phyloP scores from a whole-genome alignment of 192 early-diverging fungal genomes.

The Umbelopsis vinacea region DNA sequence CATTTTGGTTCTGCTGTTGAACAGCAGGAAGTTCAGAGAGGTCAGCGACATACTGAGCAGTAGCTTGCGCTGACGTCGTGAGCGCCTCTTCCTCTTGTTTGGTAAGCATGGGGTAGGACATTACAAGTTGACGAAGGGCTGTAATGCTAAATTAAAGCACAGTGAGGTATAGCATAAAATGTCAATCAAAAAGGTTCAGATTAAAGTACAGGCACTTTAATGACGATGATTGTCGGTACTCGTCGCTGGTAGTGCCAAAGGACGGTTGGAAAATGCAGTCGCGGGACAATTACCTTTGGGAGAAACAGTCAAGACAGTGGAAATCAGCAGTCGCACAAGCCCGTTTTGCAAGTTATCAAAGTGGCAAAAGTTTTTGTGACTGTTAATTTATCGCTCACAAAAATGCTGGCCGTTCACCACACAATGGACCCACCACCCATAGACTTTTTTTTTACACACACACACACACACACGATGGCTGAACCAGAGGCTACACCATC shows the following conservation, averaged over 20 bases:
- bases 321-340: constrained; percentile 22
- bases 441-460: too few relatives aligned
- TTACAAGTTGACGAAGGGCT: neutral
- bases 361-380: constrained; percentile 25
- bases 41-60: constrained; percentile 10
- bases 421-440: too few relatives aligned
- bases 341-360: neutral
- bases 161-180: neutral
- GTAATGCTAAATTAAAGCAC: too few relatives aligned
- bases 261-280: neutral
- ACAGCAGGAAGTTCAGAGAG: constrained; percentile 3
- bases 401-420: too few relatives aligned
- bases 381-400: neutral
- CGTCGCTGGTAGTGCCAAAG: neutral
- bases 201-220: too few relatives aligned
- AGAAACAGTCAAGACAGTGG: constrained; percentile 1
- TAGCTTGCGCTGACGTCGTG: constrained; percentile 7
- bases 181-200: neutral
- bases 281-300: constrained; percentile 4
- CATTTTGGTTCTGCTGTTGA: neutral
- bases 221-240: neutral
- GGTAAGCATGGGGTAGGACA: constrained; percentile 17
- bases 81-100: constrained; percentile 12
- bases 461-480: neutral
- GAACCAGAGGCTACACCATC: constrained; percentile 4